Evolutionary conservation across 2,329 filamentous ascomycete species (phyloP).

Genomic region (Massarina eburnea): DNA sequence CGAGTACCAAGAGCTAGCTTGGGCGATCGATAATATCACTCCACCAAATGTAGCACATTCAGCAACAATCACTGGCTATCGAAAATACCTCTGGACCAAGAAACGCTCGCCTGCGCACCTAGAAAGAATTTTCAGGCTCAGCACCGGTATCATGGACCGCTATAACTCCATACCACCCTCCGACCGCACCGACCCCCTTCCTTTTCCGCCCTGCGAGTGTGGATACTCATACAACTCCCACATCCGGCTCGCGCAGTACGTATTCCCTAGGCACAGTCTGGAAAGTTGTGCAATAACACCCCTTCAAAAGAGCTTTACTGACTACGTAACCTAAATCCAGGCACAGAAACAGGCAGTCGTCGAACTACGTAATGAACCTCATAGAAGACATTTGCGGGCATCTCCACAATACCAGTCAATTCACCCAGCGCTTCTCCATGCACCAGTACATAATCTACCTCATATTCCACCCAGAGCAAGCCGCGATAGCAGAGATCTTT

Average conservation of each 20-base stretch:
- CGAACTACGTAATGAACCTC: conserved; percentile 36
- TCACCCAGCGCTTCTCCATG: conserved; percentile 25
- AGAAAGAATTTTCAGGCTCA: conserved; percentile 18
- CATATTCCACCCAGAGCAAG: conserved; percentile 25
- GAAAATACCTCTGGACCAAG: conserved; percentile 27
- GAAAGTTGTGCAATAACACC: too few species aligned
- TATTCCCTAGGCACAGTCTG: too few species aligned
- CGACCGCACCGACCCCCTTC: conserved; percentile 15
- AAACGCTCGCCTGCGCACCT: conserved; percentile 12
- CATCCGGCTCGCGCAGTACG: conserved; percentile 17
- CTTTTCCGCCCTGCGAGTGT: conserved; percentile 26
- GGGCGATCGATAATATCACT: conserved; percentile 24
- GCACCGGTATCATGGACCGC: conserved; percentile 16
- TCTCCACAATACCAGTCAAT: conserved; percentile 3
- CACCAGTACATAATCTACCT: conserved; percentile 31
- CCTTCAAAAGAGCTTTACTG: too few species aligned
- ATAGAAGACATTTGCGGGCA: conserved; percentile 28
- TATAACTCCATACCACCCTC: conserved; percentile 12
- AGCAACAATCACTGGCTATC: conserved; percentile 13
- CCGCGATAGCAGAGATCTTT: conserved; percentile 32
- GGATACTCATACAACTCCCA: conserved; percentile 27
- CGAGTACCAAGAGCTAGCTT: conserved; percentile 8
- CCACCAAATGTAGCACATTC: conserved; percentile 4
- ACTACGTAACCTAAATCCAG: too few species aligned
- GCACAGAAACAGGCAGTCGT: conserved; percentile 24